These are phyloP conservation scores for Prosopis cineraria DNA, from an alignment of 306 rosid genomes.

Conservation along the genomic window DNA sequence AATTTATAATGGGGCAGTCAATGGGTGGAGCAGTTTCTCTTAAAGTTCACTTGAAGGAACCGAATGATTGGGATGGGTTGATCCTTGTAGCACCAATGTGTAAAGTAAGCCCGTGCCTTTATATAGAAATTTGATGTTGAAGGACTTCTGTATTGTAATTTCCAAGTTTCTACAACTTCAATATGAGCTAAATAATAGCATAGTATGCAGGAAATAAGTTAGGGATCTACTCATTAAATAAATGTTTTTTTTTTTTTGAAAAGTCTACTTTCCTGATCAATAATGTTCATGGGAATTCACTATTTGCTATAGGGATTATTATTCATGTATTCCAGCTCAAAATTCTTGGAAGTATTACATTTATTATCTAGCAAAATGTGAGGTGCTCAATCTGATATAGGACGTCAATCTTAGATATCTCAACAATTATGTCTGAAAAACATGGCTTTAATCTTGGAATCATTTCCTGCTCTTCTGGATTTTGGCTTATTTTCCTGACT, in stretches of 20 bases:
- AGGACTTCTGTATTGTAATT: neutral
- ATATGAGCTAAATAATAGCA: too few species aligned
- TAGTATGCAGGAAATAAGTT: neutral
- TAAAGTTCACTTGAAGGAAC: conserved; percentile 74
- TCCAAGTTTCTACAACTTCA: neutral
- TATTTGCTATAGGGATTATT: neutral
- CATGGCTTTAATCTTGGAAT: neutral
- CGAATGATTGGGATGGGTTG: conserved; percentile 74
- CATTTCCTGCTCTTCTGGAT: conserved; percentile 5
- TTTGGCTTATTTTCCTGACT: neutral
- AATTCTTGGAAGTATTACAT: neutral
- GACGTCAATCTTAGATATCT: neutral
- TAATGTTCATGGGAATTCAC: conserved; percentile 5
- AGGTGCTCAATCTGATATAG: neutral
- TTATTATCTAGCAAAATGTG: neutral
- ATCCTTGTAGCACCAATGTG: conserved; percentile 96
- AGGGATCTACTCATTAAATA: neutral
- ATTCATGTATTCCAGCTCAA: neutral
- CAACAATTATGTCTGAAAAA: neutral
- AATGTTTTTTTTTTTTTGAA: neutral
- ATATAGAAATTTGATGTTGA: conserved; percentile 19
- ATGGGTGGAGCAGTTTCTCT: conserved; percentile 93
- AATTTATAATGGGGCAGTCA: conserved; percentile 79
- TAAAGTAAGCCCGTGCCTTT: conserved; percentile 61
- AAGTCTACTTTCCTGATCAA: neutral